phyloP scores from a whole-genome alignment of 257 asterid species.

The Verbena officinalis region DNA sequence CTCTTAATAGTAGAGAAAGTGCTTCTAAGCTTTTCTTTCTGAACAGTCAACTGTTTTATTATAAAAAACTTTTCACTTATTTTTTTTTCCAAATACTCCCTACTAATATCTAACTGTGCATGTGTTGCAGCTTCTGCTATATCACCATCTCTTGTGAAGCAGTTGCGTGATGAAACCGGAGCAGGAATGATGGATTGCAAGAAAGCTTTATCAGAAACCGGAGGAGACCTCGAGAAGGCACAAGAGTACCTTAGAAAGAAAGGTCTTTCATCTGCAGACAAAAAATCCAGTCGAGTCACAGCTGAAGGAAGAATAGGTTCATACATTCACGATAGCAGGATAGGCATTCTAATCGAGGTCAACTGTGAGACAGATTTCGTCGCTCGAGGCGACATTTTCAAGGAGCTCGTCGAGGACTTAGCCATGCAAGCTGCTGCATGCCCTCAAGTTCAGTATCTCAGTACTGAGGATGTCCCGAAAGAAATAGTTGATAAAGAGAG shows the following conservation, averaged over 20 bases:
- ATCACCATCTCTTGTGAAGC: constrained; percentile 93
- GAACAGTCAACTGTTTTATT: too few species aligned
- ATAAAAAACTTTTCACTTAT: too few species aligned
- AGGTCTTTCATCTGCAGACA: constrained; percentile 94
- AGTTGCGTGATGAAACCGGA: constrained; percentile 91
- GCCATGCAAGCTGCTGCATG: constrained; percentile 99
- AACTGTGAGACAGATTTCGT: constrained; percentile 97
- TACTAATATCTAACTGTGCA: constrained; percentile 11
- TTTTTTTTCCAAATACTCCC: too few species aligned
- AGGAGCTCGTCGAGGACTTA: constrained; percentile 81
- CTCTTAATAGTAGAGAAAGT: too few species aligned
- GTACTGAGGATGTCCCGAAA: constrained; percentile 75
- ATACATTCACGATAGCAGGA: constrained; percentile 90
- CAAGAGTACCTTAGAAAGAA: constrained; percentile 90
- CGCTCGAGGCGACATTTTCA: constrained; percentile 93
- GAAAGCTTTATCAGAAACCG: constrained; percentile 83
- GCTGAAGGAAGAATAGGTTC: constrained; percentile 98
- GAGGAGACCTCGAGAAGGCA: constrained; percentile 77
- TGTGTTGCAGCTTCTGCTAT: constrained; percentile 58
- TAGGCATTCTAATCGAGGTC: constrained; percentile 89
- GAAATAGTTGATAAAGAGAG: constrained; percentile 76
- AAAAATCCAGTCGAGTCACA: constrained; percentile 84
- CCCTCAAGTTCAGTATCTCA: constrained; percentile 85
- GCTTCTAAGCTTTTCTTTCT: too few species aligned
- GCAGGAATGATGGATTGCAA: constrained; percentile 99